Evolutionary conservation across 1,139 yeast species (phyloP).

Genomic region (Candida glucosophila): DNA sequence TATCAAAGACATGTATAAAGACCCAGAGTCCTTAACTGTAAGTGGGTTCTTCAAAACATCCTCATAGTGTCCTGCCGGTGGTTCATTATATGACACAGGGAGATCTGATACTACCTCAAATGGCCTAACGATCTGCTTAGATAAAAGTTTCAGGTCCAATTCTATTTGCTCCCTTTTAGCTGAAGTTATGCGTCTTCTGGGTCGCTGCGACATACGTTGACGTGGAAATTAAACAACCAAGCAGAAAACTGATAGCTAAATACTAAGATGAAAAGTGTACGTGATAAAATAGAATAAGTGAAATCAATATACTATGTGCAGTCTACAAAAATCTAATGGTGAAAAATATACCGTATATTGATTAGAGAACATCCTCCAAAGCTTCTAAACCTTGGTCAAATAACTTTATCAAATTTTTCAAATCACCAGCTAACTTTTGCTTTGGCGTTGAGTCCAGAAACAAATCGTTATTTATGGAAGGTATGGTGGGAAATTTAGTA

Average conservation of each 20-base stretch:
- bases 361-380: constrained; percentile 22
- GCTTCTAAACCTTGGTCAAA: constrained; percentile 36
- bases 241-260: not conserved
- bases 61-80: constrained; percentile 46
- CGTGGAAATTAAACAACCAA: constrained; percentile 1
- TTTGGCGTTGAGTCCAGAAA: constrained; percentile 31
- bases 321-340: no score
- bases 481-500: constrained; percentile 28
- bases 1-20: constrained; percentile 61
- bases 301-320: no score
- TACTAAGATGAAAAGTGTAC: no score
- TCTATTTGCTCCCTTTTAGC: constrained; percentile 43
- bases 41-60: constrained; percentile 56
- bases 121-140: constrained; percentile 45
- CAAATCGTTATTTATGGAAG: constrained; percentile 28
- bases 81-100: constrained; percentile 59
- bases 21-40: constrained; percentile 65
- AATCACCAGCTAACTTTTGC: constrained; percentile 25
- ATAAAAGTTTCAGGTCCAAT: constrained; percentile 34
- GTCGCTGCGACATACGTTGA: constrained; percentile 42
- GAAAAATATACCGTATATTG: no score
- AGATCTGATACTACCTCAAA: constrained; percentile 59
- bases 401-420: constrained; percentile 31
- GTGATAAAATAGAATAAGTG: no score
- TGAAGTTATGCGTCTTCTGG: constrained; percentile 38